Evolutionary conservation across 1,139 yeast species (phyloP), one percentile per base, ranked within the genome.

Genomic region (Taphrina wiesneri): DNA sequence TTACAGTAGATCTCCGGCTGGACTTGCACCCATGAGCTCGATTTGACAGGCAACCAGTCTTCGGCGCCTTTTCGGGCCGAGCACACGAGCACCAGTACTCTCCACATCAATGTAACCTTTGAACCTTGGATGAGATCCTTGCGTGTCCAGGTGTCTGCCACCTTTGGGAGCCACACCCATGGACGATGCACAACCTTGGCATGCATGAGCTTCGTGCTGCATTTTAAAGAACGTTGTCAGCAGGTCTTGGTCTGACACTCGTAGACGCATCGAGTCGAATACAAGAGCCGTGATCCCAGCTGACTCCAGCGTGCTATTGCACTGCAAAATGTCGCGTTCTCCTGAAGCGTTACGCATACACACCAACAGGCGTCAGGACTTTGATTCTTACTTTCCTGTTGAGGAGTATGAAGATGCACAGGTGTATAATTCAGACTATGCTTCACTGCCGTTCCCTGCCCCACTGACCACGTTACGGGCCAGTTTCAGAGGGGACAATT

Each of bases 371-470:
- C 32, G 59, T 5, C 46, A 41, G 49, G 59, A 54, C 32, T 54
- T 54, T 26, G 59, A 54, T 39, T 36, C 59, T 1, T 54, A 54
- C 17, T 54, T 54, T 5, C 59, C 59, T 1, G 17, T 54, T 15
- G 59, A 54, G 21, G 47, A 36, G 19, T 17, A 34, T 28, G 56
- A 52, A 13, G 49, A 36, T 41, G 19, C 46, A 4, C 47, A 23
- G 13, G 45, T 32, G 5, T 52, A 59, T 36, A 28, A 47, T 26
- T 9, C 28, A 19, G 64, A 60, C 52, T 39, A 34, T 49, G 64
- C 64, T 5, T 60, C 64, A 2, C 46, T 60, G 28, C 64, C 64
- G 19, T 60, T 60, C 13, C 64, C 64, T 9, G 64, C 64, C 1
- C 64, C 64, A 13, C 51, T 60, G 36, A 28, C 28, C 23, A 32